Evolutionary conservation across 768 basidiomycete species (phyloP).

Genomic region (Clitopilus passeckerianus): DNA sequence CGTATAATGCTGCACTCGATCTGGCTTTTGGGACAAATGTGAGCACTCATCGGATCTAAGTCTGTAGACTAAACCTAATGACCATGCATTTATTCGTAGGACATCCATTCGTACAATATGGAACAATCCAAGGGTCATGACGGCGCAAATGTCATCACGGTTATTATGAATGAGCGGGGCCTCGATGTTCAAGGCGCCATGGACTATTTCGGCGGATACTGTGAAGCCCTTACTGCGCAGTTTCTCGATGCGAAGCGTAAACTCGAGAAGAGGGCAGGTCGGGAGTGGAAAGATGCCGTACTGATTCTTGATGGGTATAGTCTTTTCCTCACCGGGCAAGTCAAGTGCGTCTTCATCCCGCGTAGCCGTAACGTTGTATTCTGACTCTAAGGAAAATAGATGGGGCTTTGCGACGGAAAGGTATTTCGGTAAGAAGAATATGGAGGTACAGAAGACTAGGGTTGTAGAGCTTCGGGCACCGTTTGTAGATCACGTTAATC

Average conservation of each 20-base stretch:
- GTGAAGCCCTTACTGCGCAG: not conserved
- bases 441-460: not conserved
- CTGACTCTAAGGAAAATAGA: not conserved
- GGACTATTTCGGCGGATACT: not conserved
- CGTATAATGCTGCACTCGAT: conserved; percentile 35
- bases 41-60: not conserved
- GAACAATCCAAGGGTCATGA: conserved; percentile 33
- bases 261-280: not conserved
- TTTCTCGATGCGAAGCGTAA: not conserved
- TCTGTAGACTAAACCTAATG: conserved; percentile 6
- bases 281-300: not conserved
- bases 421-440: not conserved
- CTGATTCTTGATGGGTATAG: not conserved
- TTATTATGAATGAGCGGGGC: conserved; percentile 30
- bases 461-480: not conserved
- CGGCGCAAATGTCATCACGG: conserved; percentile 37
- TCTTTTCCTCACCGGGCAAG: not conserved
- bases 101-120: conserved; percentile 44
- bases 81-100: conserved; percentile 19
- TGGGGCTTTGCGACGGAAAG: not conserved
- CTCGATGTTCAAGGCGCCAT: conserved; percentile 31
- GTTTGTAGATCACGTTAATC: not conserved
- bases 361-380: not conserved
- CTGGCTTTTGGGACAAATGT: conserved; percentile 39
- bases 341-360: not conserved